Percentiles rank a stretch among this genome's conserved stretches.
phyloP scores from a whole-genome alignment of 1,139 yeast species.

The Diutina sp. region DNA sequence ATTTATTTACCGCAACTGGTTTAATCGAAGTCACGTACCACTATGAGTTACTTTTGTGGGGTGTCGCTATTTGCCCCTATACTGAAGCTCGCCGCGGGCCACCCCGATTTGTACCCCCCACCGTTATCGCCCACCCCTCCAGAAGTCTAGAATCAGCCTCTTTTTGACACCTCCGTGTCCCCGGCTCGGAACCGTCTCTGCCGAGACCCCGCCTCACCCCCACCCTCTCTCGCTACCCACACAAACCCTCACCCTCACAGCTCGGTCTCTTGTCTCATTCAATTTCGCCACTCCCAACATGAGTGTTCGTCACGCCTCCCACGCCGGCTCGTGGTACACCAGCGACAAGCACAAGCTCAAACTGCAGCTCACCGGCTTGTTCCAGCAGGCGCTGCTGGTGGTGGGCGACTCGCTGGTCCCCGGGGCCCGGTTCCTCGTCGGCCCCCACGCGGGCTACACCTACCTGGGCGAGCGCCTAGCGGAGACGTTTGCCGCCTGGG shows the following conservation, averaged over 20 bases:
- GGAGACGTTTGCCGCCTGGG: slow-evolving; percentile 65
- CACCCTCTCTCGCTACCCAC: no score
- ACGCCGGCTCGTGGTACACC: slow-evolving; percentile 85
- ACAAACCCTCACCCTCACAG: not conserved
- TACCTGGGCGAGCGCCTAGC: slow-evolving; percentile 76
- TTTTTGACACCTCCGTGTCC: no score
- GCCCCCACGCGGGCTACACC: slow-evolving; percentile 84
- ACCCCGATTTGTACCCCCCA: no score
- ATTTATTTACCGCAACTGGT: no score
- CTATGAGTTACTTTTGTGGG: no score
- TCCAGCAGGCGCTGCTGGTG: slow-evolving; percentile 14
- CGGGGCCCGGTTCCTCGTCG: slow-evolving; percentile 53
- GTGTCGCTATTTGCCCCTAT: no score
- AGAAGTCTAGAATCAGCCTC: no score
- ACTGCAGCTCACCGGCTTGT: slow-evolving; percentile 33
- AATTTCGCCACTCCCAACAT: slow-evolving; percentile 6
- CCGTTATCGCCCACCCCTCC: no score
- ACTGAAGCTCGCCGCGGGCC: no score
- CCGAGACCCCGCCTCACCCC: no score
- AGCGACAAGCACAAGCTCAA: slow-evolving; percentile 28
- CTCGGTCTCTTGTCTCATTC: not conserved
- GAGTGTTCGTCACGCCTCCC: slow-evolving; percentile 53
- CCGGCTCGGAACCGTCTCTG: no score
- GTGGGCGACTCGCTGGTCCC: not conserved
- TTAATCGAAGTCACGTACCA: no score